phyloP scores from a whole-genome alignment of 305 asterid genomes.

The Stenogyne calaminthoides region DNA sequence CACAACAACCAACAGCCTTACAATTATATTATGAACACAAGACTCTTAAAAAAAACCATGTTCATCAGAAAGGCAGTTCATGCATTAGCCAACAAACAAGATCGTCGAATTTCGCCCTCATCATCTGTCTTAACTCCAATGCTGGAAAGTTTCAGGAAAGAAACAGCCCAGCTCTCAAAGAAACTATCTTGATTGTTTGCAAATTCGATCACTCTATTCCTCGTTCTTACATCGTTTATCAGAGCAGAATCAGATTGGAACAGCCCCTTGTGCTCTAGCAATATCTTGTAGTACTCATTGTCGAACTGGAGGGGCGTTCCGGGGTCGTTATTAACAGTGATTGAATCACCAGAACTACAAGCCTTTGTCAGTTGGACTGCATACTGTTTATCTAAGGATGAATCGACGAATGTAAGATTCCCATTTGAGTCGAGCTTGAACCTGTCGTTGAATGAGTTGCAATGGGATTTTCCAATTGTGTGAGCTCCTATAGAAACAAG shows the following conservation, averaged over 20 bases:
- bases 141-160: slow-evolving; percentile 55
- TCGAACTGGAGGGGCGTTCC: slow-evolving; percentile 56
- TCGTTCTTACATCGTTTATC: slow-evolving; percentile 50
- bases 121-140: slow-evolving; percentile 54
- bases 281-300: slow-evolving; percentile 55
- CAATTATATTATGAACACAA: not conserved
- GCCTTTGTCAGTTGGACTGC: slow-evolving; percentile 52
- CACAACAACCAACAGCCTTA: not conserved
- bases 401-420: slow-evolving; percentile 48
- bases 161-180: slow-evolving; percentile 54
- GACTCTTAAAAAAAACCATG: not conserved
- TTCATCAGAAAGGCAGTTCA: slow-evolving; percentile 5
- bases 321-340: slow-evolving; percentile 65
- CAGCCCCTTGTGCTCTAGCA: slow-evolving; percentile 56
- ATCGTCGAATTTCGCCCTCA: slow-evolving; percentile 54
- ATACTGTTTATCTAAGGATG: slow-evolving; percentile 52
- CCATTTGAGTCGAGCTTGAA: slow-evolving; percentile 59
- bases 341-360: slow-evolving; percentile 44
- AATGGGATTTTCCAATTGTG: slow-evolving; percentile 78
- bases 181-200: slow-evolving; percentile 53
- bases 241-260: slow-evolving; percentile 76
- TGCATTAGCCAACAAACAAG: slow-evolving; percentile 49
- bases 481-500: slow-evolving; percentile 59
- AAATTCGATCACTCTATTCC: slow-evolving; percentile 43
- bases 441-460: slow-evolving; percentile 65